Evolutionary conservation across 176 grass and related monocot genomes (phyloP).

Genomic region (Chloris gayana): DNA sequence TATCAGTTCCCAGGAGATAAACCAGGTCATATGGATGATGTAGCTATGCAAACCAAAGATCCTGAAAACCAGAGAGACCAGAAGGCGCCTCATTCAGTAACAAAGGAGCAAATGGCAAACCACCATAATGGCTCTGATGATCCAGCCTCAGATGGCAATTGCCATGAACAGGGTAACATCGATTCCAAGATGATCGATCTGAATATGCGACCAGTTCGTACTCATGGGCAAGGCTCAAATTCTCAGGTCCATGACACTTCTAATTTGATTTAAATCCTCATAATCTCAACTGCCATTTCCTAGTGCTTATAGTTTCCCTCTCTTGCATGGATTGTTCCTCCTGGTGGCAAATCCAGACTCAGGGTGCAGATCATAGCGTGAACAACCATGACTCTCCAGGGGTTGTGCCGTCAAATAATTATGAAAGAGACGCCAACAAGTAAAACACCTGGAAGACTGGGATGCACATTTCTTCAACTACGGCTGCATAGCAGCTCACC

Average conservation of each 20-base stretch:
- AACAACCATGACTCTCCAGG: conserved; percentile 72
- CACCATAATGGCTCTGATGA: conserved; percentile 48
- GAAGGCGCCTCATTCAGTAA: conserved; percentile 42
- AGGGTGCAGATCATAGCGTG: conserved; percentile 49
- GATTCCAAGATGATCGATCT: conserved; percentile 97
- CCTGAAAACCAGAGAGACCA: conserved; percentile 51
- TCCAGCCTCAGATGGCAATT: conserved; percentile 51
- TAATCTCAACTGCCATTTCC: neutral
- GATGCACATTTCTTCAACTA: conserved; percentile 47
- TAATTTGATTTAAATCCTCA: neutral
- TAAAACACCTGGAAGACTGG: conserved; percentile 8
- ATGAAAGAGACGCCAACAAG: conserved; percentile 43
- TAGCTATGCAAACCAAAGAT: conserved; percentile 63
- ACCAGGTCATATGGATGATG: conserved; percentile 62
- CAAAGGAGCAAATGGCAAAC: conserved; percentile 61
- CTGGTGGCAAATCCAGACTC: conserved; percentile 58
- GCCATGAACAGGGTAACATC: conserved; percentile 58
- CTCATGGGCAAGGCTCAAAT: conserved; percentile 70
- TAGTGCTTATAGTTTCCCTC: neutral
- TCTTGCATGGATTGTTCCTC: conserved; percentile 13
- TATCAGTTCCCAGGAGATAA: conserved; percentile 96
- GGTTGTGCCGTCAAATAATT: conserved; percentile 62
- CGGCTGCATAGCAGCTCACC: conserved; percentile 6
- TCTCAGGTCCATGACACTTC: conserved; percentile 61
- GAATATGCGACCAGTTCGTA: conserved; percentile 74